Conservation (phyloP, 345 rosid genomes). For the Eucalyptus virginea region DNA sequence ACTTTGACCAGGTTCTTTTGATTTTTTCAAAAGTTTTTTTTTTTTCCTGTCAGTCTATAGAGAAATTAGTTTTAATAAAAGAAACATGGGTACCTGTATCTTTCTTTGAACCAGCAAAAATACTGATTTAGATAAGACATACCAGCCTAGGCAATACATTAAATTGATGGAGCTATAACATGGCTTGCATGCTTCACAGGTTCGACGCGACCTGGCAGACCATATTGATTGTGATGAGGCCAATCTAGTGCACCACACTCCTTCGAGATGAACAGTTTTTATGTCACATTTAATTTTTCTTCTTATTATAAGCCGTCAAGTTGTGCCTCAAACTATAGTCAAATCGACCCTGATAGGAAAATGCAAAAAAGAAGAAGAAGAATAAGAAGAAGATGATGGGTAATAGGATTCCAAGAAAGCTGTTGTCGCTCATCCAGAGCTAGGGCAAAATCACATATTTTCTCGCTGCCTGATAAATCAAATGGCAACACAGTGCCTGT, state of each 20-base stretch:
- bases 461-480: background rate
- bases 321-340: background rate
- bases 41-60: background rate
- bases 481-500: background rate
- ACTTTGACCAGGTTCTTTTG: background rate
- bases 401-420: background rate
- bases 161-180: background rate
- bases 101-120: background rate
- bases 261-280: background rate
- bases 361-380: background rate
- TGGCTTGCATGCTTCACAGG: background rate
- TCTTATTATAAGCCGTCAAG: background rate
- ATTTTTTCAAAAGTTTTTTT: background rate
- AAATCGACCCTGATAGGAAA: background rate
- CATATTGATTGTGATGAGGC: background rate
- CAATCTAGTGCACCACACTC: background rate
- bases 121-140: background rate
- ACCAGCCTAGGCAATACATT: background rate
- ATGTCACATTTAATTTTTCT: background rate
- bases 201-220: background rate
- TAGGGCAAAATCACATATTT: background rate
- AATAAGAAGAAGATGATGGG: too few species aligned
- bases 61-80: background rate
- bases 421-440: background rate
- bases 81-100: background rate